These are phyloP conservation scores for Schwanniomyces sp. DNA, from an alignment of 805 yeast species.

Conservation along the genomic window DNA sequence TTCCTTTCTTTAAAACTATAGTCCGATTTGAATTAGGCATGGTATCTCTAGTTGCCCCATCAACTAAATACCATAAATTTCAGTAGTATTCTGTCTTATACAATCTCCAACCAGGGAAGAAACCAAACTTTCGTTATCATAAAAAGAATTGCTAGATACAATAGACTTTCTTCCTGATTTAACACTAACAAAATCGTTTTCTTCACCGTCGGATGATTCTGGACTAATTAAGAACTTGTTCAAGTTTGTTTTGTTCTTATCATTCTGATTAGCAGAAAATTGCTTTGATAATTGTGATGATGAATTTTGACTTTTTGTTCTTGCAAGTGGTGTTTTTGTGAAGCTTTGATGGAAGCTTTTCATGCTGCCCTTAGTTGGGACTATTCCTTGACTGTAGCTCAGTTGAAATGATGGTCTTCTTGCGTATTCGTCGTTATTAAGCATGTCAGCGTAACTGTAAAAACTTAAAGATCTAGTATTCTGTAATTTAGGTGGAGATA, in stretches of 20 bases:
- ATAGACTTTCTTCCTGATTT: conserved; percentile 9
- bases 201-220: conserved; percentile 26
- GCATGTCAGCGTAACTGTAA: conserved; percentile 79
- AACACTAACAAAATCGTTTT: conserved; percentile 9
- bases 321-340: conserved; percentile 8
- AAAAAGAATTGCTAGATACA: conserved; percentile 9
- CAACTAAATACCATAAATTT: conserved; percentile 24
- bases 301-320: conserved; percentile 7
- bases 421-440: conserved; percentile 62
- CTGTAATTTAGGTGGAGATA: conserved; percentile 42
- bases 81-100: conserved; percentile 38
- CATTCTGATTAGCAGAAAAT: conserved; percentile 9
- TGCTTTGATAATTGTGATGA: conserved; percentile 25
- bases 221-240: conserved; percentile 24
- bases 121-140: conserved; percentile 37
- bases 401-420: conserved; percentile 60
- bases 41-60: not conserved
- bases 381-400: conserved; percentile 7
- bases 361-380: not conserved
- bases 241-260: not conserved
- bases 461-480: conserved; percentile 47
- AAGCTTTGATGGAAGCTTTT: conserved; percentile 1
- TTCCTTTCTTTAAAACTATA: not conserved
- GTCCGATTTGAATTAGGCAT: not conserved
- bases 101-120: conserved; percentile 41